Evolutionary conservation across 129 eudicot species (phyloP).

Genomic region (Mikania micrantha): DNA sequence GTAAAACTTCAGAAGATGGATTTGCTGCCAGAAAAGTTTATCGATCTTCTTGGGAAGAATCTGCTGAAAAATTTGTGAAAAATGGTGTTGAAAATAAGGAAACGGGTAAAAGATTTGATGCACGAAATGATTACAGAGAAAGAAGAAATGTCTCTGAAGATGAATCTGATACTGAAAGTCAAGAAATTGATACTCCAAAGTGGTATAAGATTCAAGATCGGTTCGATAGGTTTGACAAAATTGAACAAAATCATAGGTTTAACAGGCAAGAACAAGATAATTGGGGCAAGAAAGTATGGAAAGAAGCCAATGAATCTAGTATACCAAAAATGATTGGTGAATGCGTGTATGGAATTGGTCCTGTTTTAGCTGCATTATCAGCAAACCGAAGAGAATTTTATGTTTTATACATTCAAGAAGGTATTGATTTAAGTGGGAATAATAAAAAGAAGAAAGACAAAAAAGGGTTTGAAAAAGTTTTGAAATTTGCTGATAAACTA

Average conservation of each 20-base stretch:
- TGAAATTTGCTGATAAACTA: slow-evolving; percentile 66
- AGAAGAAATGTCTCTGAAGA: slow-evolving; percentile 7
- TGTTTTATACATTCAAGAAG: slow-evolving; percentile 71
- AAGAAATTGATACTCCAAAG: slow-evolving; percentile 49
- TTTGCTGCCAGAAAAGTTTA: background rate
- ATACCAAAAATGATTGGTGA: slow-evolving; percentile 82
- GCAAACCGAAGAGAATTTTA: slow-evolving; percentile 84
- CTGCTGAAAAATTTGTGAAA: slow-evolving; percentile 58
- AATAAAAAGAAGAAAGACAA: slow-evolving; percentile 90
- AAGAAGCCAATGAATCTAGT: slow-evolving; percentile 78
- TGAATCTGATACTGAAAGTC: slow-evolving; percentile 19
- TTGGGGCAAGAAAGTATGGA: slow-evolving; percentile 83
- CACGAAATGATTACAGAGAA: slow-evolving; percentile 5
- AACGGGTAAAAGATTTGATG: slow-evolving; percentile 13
- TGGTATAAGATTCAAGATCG: slow-evolving; percentile 71
- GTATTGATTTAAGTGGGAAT: slow-evolving; percentile 64
- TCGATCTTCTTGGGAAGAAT: slow-evolving; percentile 70
- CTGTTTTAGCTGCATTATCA: slow-evolving; percentile 81
- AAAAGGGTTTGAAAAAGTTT: slow-evolving; percentile 75
- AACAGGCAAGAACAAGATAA: slow-evolving; percentile 64
- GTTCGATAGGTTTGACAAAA: slow-evolving; percentile 32
- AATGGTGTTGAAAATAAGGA: slow-evolving; percentile 15
- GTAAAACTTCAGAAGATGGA: slow-evolving; percentile 8
- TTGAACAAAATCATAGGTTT: slow-evolving; percentile 43
- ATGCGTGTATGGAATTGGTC: slow-evolving; percentile 88